Conservation (phyloP, 2,329 filamentous ascomycete genomes). For the Phyllosticta paracitricarpa region DNA sequence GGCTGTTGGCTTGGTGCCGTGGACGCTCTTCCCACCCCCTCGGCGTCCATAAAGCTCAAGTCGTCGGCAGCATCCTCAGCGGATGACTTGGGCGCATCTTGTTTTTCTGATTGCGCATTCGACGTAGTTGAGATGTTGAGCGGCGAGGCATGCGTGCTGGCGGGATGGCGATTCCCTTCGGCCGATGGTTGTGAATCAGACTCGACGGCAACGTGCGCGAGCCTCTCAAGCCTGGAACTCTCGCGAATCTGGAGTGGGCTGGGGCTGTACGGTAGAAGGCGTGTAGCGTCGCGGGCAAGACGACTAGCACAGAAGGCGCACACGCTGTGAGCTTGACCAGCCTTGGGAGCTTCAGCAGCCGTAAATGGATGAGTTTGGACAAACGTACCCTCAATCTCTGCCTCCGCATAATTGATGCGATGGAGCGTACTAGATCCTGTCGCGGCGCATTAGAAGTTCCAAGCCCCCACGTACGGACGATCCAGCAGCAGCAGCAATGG, state of each 20-base stretch:
- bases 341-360: conserved; percentile 13
- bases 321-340: conserved; percentile 25
- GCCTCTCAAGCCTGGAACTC: neutral
- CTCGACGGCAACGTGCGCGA: conserved; percentile 21
- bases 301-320: conserved; percentile 31
- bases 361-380: too few relatives aligned
- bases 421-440: neutral
- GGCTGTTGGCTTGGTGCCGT: neutral
- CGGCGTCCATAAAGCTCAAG: neutral
- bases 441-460: neutral
- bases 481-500: neutral
- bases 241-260: conserved; percentile 20
- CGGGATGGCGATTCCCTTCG: conserved; percentile 18
- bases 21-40: neutral
- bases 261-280: conserved; percentile 10
- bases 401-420: neutral
- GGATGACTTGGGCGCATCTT: neutral
- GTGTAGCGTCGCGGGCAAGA: conserved; percentile 15
- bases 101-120: neutral
- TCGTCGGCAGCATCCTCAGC: neutral
- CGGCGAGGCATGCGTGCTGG: conserved; percentile 1
- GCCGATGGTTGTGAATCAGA: conserved; percentile 22
- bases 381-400: neutral
- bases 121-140: neutral
- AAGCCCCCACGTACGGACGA: neutral